These are phyloP conservation scores for Hypoxylon sp. DNA, from an alignment of 2,329 filamentous ascomycete species.

Conservation along the genomic window DNA sequence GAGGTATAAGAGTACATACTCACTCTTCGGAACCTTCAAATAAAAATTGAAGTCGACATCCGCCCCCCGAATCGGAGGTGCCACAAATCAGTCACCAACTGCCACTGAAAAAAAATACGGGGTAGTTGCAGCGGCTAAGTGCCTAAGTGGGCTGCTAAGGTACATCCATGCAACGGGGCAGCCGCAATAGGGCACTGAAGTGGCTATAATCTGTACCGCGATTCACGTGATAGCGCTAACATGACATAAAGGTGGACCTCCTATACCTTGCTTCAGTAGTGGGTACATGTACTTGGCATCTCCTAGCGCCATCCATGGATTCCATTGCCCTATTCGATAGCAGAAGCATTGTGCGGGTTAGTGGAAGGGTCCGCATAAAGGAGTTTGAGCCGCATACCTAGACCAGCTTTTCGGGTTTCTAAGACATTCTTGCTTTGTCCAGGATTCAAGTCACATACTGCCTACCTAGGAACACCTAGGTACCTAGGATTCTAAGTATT, in stretches of 20 bases:
- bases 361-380: not conserved
- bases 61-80: constrained; percentile 39
- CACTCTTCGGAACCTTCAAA: not conserved
- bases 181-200: not conserved
- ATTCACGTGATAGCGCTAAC: constrained; percentile 8
- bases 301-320: constrained; percentile 2
- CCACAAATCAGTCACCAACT: constrained; percentile 20
- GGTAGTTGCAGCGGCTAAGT: constrained; percentile 20
- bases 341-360: not conserved
- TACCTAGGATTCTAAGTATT: no score
- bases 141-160: not conserved
- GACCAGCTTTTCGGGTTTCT: not conserved
- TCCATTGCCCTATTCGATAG: not conserved
- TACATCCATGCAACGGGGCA: not conserved
- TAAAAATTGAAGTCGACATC: constrained; percentile 29
- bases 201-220: not conserved
- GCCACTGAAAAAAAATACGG: constrained; percentile 20
- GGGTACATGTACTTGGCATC: constrained; percentile 7
- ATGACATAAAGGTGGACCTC: constrained; percentile 22
- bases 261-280: constrained; percentile 2
- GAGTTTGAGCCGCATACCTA: not conserved
- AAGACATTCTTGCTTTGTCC: not conserved
- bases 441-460: no score
- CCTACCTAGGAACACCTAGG: no score
- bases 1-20: constrained; percentile 5